Evolutionary conservation across 2,329 filamentous ascomycete species (phyloP).

Genomic region (Penicillium sp.): DNA sequence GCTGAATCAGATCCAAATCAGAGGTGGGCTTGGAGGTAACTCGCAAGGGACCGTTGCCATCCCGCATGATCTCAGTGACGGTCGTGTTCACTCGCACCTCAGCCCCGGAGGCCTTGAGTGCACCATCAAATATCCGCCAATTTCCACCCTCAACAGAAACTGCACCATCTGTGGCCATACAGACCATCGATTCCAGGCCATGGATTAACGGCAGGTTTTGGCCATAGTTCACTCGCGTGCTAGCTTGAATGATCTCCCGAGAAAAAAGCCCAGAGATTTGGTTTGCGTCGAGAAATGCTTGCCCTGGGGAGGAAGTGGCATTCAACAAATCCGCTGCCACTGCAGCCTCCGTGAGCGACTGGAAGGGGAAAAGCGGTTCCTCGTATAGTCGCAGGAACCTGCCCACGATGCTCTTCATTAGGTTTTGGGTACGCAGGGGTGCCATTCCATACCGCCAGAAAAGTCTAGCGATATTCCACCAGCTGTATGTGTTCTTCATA

Average conservation of each 20-base stretch:
- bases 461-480: constrained; percentile 77
- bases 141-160: constrained; percentile 79
- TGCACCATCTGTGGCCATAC: constrained; percentile 83
- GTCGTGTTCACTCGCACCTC: constrained; percentile 63
- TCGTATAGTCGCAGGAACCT: constrained; percentile 80
- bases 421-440: constrained; percentile 67
- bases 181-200: constrained; percentile 85
- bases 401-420: constrained; percentile 68
- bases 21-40: constrained; percentile 38
- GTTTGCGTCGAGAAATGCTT: constrained; percentile 67
- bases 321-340: constrained; percentile 65
- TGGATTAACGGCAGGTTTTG: constrained; percentile 85
- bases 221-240: constrained; percentile 90
- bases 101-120: constrained; percentile 66
- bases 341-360: constrained; percentile 66
- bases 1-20: constrained; percentile 8
- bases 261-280: constrained; percentile 66
- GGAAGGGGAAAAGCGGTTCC: constrained; percentile 77
- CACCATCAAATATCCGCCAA: constrained; percentile 87
- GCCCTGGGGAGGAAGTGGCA: constrained; percentile 68
- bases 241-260: constrained; percentile 81
- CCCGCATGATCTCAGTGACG: constrained; percentile 58
- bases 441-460: constrained; percentile 82
- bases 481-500: constrained; percentile 60
- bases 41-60: constrained; percentile 42